Percentiles rank a stretch among this genome's conserved stretches.
Evolutionary conservation across 257 asterid genomes (phyloP).

Genomic region (Coffea canephora): DNA sequence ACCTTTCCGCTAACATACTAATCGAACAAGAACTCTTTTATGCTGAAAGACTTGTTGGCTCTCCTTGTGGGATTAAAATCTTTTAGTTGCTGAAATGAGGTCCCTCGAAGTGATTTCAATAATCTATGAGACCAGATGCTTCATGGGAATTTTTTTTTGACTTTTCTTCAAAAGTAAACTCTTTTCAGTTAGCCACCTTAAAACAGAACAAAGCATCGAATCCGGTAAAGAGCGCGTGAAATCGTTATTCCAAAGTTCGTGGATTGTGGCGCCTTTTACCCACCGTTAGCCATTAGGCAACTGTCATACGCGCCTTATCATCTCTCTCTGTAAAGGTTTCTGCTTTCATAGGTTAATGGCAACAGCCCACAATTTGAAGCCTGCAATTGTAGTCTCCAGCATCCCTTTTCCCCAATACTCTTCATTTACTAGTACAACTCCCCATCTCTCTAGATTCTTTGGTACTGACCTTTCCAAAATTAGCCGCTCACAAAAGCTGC

Average conservation of each 20-base stretch:
- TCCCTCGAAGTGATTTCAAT: too few species aligned
- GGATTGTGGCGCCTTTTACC: background rate
- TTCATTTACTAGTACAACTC: background rate
- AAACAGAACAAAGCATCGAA: too few species aligned
- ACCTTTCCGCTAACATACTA: too few species aligned
- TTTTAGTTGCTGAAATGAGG: too few species aligned
- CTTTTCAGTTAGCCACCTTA: too few species aligned
- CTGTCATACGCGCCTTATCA: conserved; percentile 2
- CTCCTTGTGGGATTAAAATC: too few species aligned
- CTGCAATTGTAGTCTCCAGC: conserved; percentile 8
- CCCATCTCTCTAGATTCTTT: background rate
- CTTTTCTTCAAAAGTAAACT: too few species aligned
- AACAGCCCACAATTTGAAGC: conserved; percentile 23
- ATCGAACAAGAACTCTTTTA: too few species aligned
- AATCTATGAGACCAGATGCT: too few species aligned
- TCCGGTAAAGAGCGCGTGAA: too few species aligned
- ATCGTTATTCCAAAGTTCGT: background rate
- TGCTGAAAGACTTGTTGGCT: too few species aligned
- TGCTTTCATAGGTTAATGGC: conserved; percentile 35
- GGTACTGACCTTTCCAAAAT: conserved; percentile 8
- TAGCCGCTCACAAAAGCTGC: conserved; percentile 9
- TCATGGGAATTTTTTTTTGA: too few species aligned
- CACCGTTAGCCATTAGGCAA: background rate
- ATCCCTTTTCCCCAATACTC: background rate
- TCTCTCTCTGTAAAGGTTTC: background rate